Percentiles rank a stretch among this genome's conserved stretches.
Evolutionary conservation across 768 basidiomycete species (phyloP).

Genomic region (Xanthoconium stramineum): DNA sequence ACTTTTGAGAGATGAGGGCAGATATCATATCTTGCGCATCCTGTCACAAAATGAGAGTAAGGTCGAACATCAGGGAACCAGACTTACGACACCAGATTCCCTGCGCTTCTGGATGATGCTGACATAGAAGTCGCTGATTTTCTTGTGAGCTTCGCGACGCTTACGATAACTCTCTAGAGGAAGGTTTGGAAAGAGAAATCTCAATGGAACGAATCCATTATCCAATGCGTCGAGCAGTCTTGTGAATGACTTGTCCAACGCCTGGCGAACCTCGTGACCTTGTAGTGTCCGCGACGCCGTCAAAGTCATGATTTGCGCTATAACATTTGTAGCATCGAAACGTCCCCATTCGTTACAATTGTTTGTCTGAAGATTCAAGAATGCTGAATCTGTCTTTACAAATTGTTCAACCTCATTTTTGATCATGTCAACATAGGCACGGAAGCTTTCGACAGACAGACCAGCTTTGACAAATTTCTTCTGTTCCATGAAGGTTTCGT

Average conservation of each 20-base stretch:
- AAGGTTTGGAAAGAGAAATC: constrained; percentile 92
- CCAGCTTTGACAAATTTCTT: too few relatives aligned
- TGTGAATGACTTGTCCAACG: constrained; percentile 81
- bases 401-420: too few relatives aligned
- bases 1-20: constrained; percentile 77
- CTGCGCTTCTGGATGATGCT: constrained; percentile 77
- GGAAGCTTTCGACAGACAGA: too few relatives aligned
- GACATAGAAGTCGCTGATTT: constrained; percentile 92
- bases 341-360: too few relatives aligned
- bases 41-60: constrained; percentile 31
- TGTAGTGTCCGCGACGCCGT: constrained; percentile 37
- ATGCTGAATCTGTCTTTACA: not conserved
- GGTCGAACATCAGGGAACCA: not conserved
- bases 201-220: constrained; percentile 92
- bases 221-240: constrained; percentile 85
- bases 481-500: too few relatives aligned
- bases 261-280: constrained; percentile 81
- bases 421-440: too few relatives aligned
- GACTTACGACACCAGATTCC: constrained; percentile 42
- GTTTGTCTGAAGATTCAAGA: too few relatives aligned
- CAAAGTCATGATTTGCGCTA: too few relatives aligned
- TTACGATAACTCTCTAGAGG: constrained; percentile 87
- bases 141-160: constrained; percentile 85
- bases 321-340: too few relatives aligned
- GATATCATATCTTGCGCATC: constrained; percentile 91